Evolutionary conservation across 805 yeast genomes (phyloP), one percentile per base, ranked within the genome.

Genomic region (Candida jianshihensis): DNA sequence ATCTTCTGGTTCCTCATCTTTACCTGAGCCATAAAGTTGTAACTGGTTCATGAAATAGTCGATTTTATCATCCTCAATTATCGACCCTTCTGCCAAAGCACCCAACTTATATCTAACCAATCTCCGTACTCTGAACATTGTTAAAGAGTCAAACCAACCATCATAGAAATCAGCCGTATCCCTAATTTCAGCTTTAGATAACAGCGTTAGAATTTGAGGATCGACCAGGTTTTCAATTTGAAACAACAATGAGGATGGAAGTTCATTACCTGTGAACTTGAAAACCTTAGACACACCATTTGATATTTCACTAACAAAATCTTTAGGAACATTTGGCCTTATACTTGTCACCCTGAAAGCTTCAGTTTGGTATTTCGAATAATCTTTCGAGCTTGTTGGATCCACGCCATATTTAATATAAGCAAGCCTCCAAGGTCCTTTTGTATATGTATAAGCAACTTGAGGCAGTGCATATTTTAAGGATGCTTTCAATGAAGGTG

Each of bases 381-480:
- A 79, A 11, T 63, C 54, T 1, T 60, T 49, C 32, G 81, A 76
- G 2, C 59, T 48, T 29, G 73, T 63, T 0, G 97, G 97, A 58
- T 90, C 85, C 27, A 78, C 67, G 1, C 96, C 97, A 46, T 78
- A 76, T 45, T 65, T 72, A 31, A 88, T 78, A 54, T 81, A 87
- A 10, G 92, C 75, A 41, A 86, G 87, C 48, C 97, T 71, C 95
- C 96, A 92, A 0, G 97, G 98, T 0, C 98, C 98, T 51, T 82
- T 83, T 26, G 82, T 76, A 54, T 78, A 83, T 29, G 86, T 71
- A 54, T 78, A 92, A 0, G 96, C 72, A 0, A 87, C 82, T 54
- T 84, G 81, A 0, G 97, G 95, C 34, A 92, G 57, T 0, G 96
- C 94, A 43, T 73, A 78, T 47, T 82, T 78, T 30, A 90, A 44